Conservation (phyloP, 768 basidiomycete species). For the Podaxis sp. region DNA sequence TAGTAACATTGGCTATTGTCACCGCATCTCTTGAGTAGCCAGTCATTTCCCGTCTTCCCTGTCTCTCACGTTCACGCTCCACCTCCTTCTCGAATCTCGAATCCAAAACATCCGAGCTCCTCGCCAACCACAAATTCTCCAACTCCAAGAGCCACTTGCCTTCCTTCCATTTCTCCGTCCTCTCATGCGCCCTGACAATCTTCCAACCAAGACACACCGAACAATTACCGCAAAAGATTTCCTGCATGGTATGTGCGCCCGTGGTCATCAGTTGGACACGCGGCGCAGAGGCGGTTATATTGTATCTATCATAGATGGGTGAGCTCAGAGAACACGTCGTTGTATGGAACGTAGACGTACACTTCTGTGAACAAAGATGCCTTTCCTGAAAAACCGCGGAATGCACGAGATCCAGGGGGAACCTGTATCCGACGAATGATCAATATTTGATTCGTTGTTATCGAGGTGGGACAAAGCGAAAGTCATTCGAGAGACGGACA, state of each 20-base stretch:
- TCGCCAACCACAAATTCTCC: conserved; percentile 36
- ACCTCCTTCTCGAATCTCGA: conserved; percentile 6
- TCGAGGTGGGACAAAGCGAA: neutral
- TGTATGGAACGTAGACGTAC: conserved; percentile 32
- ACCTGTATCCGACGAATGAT: conserved; percentile 30
- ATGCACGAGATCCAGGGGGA: conserved; percentile 45
- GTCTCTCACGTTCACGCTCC: neutral
- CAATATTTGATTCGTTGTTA: conserved; percentile 4
- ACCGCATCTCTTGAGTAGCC: conserved; percentile 17
- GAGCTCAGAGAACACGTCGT: conserved; percentile 1
- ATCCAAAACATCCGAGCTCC: conserved; percentile 2
- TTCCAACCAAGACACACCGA: conserved; percentile 61
- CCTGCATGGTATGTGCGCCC: conserved; percentile 63
- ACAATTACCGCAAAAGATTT: conserved; percentile 51
- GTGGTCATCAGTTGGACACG: conserved; percentile 60
- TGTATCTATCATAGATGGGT: conserved; percentile 36
- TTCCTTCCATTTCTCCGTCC: conserved; percentile 64
- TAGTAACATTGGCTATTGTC: conserved; percentile 26
- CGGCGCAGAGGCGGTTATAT: conserved; percentile 43
- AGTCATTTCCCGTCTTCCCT: conserved; percentile 12
- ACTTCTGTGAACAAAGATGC: conserved; percentile 58
- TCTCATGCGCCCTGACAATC: conserved; percentile 56
- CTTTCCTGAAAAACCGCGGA: conserved; percentile 57
- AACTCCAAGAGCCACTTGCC: conserved; percentile 59
- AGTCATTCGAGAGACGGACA: neutral